A percentile compares a stretch with the other conserved stretches of the same genome.
phyloP scores from a whole-genome alignment of 495 filamentous ascomycete genomes.

The Tuber melanosporum region DNA sequence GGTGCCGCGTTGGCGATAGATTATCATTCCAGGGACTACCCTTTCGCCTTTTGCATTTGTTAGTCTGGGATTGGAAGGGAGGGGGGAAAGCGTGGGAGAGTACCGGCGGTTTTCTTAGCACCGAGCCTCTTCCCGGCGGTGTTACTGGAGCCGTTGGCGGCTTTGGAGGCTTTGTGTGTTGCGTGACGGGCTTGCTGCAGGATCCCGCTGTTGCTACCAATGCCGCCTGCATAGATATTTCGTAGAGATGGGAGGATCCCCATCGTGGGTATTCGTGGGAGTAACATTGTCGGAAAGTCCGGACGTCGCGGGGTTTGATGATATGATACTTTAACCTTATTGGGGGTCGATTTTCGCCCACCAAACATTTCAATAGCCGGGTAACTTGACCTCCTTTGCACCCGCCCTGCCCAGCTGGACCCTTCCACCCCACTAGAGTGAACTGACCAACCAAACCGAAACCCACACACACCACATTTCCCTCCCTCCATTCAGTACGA shows the following conservation, averaged over 20 bases:
- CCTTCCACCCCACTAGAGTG: too few relatives aligned
- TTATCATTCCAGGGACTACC: slow-evolving; percentile 91
- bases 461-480: background rate
- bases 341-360: background rate
- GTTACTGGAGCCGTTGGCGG: slow-evolving; percentile 76
- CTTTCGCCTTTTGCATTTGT: slow-evolving; percentile 59
- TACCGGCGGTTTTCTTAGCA: slow-evolving; percentile 82
- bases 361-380: background rate
- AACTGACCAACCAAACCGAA: background rate
- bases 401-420: too few relatives aligned
- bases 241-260: background rate
- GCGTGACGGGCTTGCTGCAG: slow-evolving; percentile 56
- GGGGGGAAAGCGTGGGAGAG: background rate
- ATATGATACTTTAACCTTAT: background rate
- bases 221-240: background rate
- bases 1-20: slow-evolving; percentile 93
- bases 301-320: background rate
- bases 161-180: slow-evolving; percentile 77
- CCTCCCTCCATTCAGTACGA: background rate
- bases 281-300: slow-evolving; percentile 18
- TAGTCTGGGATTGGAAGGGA: slow-evolving; percentile 1
- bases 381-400: background rate
- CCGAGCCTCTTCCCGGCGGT: slow-evolving; percentile 89
- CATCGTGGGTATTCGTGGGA: slow-evolving; percentile 28
- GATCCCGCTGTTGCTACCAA: background rate